Evolutionary conservation across 371 early-diverging fungal genomes (phyloP), one percentile per base, ranked within the genome.

Genomic region (Mucor racemosus): DNA sequence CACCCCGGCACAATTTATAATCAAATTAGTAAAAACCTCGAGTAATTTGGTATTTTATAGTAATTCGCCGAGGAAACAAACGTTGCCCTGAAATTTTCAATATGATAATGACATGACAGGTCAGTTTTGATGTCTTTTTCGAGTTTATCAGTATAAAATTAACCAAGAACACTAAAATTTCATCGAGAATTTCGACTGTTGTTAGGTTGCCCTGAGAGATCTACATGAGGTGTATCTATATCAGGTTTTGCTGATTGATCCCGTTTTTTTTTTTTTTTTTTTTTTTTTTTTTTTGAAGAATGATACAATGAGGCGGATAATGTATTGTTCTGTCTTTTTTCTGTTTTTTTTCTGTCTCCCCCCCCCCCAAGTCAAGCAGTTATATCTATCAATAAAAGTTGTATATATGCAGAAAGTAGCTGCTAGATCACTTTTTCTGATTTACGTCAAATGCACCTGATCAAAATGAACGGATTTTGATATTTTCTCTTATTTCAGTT

Each of bases 1-100:
- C 26, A 11, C 26, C 53, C 53, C 31, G 53, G 53, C 53, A 11
- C 31, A 53, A 53, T 53, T 53, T 53, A 53, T 53, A 31, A 13
- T 53, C 31, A 53, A 31, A 31, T 53, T 53, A 53, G 53, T 53
- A 53, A 21, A 50, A 13, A 53, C 53, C 53, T 53, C 53, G 53
- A 53, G 53, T 31, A 14, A 53, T 31, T 13, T 53, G 53, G 31
- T 14, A 53, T 53, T 53, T 53, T 46, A 46, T 46, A 46, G 46
- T 46, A 46, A 31, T 53, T 53, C 14, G 10, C 46, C 46, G 46
- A 53, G 31, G 26, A 26, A 26, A 26, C 21, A 53, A 53, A 31
- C 19, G 17, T 46, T 46, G 46, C 46, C 46, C 44, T 44, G 44
- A 26, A 50, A 21, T 19, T 10, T 21, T 4, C 50, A 53, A 1